Evolutionary conservation across 176 grass and related monocot genomes (phyloP).

Genomic region (Aegilops tauschii): DNA sequence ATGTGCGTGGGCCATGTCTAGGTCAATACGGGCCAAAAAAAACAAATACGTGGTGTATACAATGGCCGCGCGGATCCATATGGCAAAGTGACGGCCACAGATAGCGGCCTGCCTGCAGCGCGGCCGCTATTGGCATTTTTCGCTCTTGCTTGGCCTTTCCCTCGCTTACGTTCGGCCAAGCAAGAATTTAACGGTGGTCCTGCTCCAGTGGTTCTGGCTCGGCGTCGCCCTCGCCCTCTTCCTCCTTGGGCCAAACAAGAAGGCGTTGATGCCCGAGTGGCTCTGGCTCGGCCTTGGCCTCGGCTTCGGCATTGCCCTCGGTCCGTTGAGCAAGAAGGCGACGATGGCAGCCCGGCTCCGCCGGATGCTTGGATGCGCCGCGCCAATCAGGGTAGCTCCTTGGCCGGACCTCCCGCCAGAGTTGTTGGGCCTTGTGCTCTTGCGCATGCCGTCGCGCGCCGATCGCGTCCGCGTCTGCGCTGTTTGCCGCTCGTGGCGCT

Average conservation of each 20-base stretch:
- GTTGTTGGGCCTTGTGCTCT: not conserved
- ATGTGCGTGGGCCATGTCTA: too few relatives aligned
- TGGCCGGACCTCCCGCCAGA: not conserved
- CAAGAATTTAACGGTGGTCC: not conserved
- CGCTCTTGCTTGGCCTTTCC: not conserved
- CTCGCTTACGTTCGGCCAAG: not conserved
- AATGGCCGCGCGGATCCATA: too few relatives aligned
- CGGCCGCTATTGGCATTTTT: too few relatives aligned
- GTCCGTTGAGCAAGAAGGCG: not conserved
- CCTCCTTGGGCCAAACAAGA: not conserved
- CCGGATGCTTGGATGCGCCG: not conserved
- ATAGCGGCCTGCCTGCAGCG: too few relatives aligned
- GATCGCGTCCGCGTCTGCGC: not conserved
- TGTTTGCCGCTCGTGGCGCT: not conserved
- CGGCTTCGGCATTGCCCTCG: not conserved
- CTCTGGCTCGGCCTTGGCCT: not conserved
- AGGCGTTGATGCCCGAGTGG: not conserved
- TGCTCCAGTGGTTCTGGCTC: not conserved
- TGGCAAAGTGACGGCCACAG: too few relatives aligned
- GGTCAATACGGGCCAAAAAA: too few relatives aligned
- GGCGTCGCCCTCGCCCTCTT: not conserved
- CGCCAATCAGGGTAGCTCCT: not conserved
- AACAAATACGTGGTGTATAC: too few relatives aligned
- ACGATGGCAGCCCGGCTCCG: not conserved
- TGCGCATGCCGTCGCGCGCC: not conserved